A percentile compares a stretch with the other conserved stretches of the same genome.
These are phyloP conservation scores for Cupressus sempervirens DNA, from an alignment of 75 land plant species.

Conservation along the genomic window DNA sequence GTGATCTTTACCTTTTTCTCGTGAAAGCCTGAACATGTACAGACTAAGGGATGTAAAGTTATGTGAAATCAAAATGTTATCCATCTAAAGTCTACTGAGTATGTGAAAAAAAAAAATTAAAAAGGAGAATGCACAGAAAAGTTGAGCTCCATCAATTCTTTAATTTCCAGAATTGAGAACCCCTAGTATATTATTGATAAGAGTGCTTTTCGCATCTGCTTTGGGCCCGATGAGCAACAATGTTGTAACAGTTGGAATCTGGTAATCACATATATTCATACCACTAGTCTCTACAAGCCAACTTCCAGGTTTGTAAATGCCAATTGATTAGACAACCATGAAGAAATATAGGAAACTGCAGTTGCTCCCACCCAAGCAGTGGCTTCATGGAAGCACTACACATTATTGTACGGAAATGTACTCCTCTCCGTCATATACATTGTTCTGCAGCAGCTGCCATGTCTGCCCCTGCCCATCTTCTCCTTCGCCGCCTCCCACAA, in stretches of 20 bases:
- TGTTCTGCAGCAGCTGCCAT: no score
- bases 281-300: slow-evolving; percentile 51
- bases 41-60: background rate
- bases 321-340: background rate
- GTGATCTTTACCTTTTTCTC: no score
- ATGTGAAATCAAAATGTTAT: slow-evolving; percentile 3
- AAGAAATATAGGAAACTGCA: background rate
- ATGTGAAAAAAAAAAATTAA: background rate
- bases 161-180: slow-evolving; percentile 44
- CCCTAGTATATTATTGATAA: slow-evolving; percentile 61
- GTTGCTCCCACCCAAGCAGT: no score
- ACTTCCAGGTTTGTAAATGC: slow-evolving; percentile 63
- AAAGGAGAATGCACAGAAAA: slow-evolving; percentile 38
- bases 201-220: slow-evolving; percentile 78
- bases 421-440: no score
- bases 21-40: background rate
- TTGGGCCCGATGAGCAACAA: slow-evolving; percentile 72
- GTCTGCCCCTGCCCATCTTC: no score
- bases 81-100: background rate
- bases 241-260: slow-evolving; percentile 57
- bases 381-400: no score
- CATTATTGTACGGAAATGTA: no score
- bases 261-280: slow-evolving; percentile 24
- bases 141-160: slow-evolving; percentile 62
- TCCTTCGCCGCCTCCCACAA: no score